phyloP scores from a whole-genome alignment of 306 rosid species.

The Medicago truncatula region MtrunA17r5.0-ANR NC_053043.1:18693001-18693500 shows the following conservation, averaged over 20 bases:
- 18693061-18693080: constrained; percentile 49
- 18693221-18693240: constrained; percentile 30
- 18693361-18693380: background rate
- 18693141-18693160: constrained; percentile 19
- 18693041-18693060: constrained; percentile 37
- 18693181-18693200: background rate
- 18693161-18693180: background rate
- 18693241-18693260: constrained; percentile 66
- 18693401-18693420: no score
- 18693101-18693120: background rate
- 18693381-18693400: no score
- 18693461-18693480: constrained; percentile 52
- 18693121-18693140: constrained; percentile 7
- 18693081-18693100: background rate
- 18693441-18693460: background rate
- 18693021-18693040: background rate
- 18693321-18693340: constrained; percentile 45
- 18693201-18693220: background rate
- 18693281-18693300: constrained; percentile 56
- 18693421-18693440: no score
- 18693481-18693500: constrained; percentile 52
- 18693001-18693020: background rate
- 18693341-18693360: constrained; percentile 46
- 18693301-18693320: constrained; percentile 43
- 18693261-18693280: constrained; percentile 59